Base-by-base conservation (phyloP, 257 asterid genomes). In the Ajuga chamaepitys region DNA sequence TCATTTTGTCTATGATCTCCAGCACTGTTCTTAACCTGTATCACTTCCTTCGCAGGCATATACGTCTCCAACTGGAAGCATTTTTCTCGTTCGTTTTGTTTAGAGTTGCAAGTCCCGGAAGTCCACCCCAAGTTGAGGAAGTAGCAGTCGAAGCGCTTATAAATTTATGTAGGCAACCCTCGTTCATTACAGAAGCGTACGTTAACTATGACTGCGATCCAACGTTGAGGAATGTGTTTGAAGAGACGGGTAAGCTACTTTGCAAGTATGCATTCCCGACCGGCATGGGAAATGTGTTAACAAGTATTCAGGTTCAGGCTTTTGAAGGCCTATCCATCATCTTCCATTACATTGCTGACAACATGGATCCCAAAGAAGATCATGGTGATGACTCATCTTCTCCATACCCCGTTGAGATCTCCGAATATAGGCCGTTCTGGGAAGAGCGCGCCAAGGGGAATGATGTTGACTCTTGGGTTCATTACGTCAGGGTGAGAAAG, bases 181-280 rank as follows among this genome's bases (percentile, higher is more conserved):
- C 74, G 13, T 93, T 93, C 75, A 70, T 73, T 9, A 76, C 82
- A 7, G 97, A 93, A 79, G 82, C 65, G 4, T 93, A 89, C 5
- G 95, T 82, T 41, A 93, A 93, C 35, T 93, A 89, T 28, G 99
- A 93, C 59, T 86, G 95, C 44, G 93, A 90, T 52, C 97, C 96
- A 1, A 78, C 80, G 38, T 90, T 90, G 51, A 56, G 68, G 66
- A 93, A 86, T 70, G 86, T 86, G 38, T 93, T 93, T 10, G 96
- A 93, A 77, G 97, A 89, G 60, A 83, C 78, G 0, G 88, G 95
- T 5, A 89, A 78, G 67, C 68, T 86, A 53, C 83, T 93, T 1
- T 87, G 97, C 79, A 89, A 82, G 81, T 79, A 89, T 48, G 99
- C 99, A 0, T 93, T 84, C 24, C 99, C 97, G 9, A 72, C 90